Evolutionary conservation across 1,139 yeast species (phyloP), one percentile per base, ranked within the genome.

Genomic region (Zygoascus meyerae): DNA sequence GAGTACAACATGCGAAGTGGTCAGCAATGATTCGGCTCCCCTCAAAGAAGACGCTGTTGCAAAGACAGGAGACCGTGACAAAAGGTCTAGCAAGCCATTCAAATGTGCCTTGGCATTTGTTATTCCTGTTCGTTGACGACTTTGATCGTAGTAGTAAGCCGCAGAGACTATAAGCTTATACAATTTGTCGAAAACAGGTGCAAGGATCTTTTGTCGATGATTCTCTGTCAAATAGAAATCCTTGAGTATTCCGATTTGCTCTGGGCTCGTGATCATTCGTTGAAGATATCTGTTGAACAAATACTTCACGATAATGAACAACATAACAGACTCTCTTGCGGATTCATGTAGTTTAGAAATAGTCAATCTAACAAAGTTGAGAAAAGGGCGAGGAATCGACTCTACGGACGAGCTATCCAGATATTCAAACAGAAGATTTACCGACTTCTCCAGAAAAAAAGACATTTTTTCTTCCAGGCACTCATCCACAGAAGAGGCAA

Each of bases 1-100:
- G 14, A 65, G 47, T 3, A 62, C 65, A 26, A 66, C 48, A 29
- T 61, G 49, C 45, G 64, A 30, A 3, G 39, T 9, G 18, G 39
- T 18, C 15, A 14, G 18, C 21, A 30, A 28, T 15, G 34, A 15
- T 3, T 26, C 32, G 9, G 10, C 9, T 5, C 17, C 11, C 33
- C 26, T 14, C 9, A 9, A 26, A 21, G 26, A 21, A 17, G 17
- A n/a, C 5, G n/a, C 15, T 15, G 6, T 12, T 31, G 33, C 36
- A 10, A 29, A n/a, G 12, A 14, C 21, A 8, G 21, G 45, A 14
- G 29, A 17, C 35, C 28, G 45, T 9, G 39, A 30, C 26, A 54
- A 40, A 4, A 48, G 34, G 11, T 32, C 42, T 32, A 51, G 30
- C 11, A 55, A 47, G 15, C 53, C 47, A 18, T 48, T 52, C 8